Base-by-base conservation (phyloP, 495 filamentous ascomycete genomes). In the Penicillium dipodomyicola region DNA sequence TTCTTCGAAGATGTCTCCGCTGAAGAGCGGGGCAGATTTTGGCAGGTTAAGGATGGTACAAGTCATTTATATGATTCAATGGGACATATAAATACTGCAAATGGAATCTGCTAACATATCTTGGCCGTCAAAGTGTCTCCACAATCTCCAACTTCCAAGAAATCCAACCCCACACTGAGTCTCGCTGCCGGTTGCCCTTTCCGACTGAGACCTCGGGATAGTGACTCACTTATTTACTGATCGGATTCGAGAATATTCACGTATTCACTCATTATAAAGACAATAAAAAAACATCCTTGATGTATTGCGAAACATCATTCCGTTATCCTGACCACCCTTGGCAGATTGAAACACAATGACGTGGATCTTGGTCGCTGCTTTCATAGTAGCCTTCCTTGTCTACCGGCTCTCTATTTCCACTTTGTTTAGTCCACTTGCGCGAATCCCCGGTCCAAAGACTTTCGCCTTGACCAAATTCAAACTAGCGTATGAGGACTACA, bases 401-500 rank as follows among this genome's bases (percentile, higher is more conserved):
- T 37, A 37, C 35, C 35, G n/a, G 5, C 14, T 37, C 35, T 37
- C 35, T 2, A n/a, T 37, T 37, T 37, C 15, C 35, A 23, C 41
- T 20, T 29, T 55, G 5, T 40, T 33, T n/a, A 55, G 33, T 11
- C 33, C 60, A 2, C 41, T 62, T 7, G 33, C 43, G 0, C 29
- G 11, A 23, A 57, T 73, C 4, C 71, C 71, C 7, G 71, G 71
- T 4, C 67, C 71, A 5, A 65, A 58, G 32, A 27, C 37, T 12
- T 73, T 69, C 37, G 59, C 65, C 5, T 25, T 63, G 32, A 65
- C 72, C 2, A 63, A 57, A 14, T 65, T 50, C 58, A 48, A 63
- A 29, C 60, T 75, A 2, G 63, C 63, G 2, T 56, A 54, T 30
- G 69, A 70, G 25, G 72, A 73, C 52, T 73, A 57, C 33, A 59